Evolutionary conservation across 2,329 filamentous ascomycete genomes (phyloP), one percentile per base, ranked within the genome.

Genomic region (Cladosporium velox): DNA sequence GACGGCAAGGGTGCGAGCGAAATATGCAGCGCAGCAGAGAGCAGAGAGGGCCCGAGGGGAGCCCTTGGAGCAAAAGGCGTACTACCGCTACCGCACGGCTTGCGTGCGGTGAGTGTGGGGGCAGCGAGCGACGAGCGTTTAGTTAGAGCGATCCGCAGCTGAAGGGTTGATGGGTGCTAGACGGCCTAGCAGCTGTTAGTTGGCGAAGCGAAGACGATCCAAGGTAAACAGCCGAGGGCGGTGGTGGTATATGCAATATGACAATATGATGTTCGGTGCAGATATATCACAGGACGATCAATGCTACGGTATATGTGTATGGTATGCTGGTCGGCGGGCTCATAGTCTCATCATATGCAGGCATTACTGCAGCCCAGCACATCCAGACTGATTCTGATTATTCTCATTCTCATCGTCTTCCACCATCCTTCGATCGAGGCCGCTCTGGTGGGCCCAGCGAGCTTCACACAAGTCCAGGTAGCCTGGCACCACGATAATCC

Each of bases 1-100:
- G 60, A 63, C 60, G 58, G 58, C 58, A 34, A 60, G 47, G 60
- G 60, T 63, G 60, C 44, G 60, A 63, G 49, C 49, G 60, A 63
- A 49, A 57, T 57, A 55, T 64, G 61, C 61, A 59, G 57, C 61
- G 57, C 15, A 44, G 38, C 38, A 41, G 60, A 57, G 60, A 44
- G 38, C 38, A 41, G 51, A 57, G 61, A 64, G 35, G 51, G 60
- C 60, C 41, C 49, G 60, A 55, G 52, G 52, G 52, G 55, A 24
- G 24, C 24, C 24, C 24, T 24, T 24, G 24, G 24, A 58, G 55
- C 26, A 41, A 41, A 38, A 62, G 47, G 59, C 30, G 59, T 38
- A 47, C 57, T 44, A 44, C 55, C 32, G 55, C 55, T 44, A 44
- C 55, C 32, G 55, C 55, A 49, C 34, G 61, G 61, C 51, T 44